These are phyloP conservation scores for Alternaria consortialis DNA, from an alignment of 2,329 filamentous ascomycete species.

Conservation along the genomic window DNA sequence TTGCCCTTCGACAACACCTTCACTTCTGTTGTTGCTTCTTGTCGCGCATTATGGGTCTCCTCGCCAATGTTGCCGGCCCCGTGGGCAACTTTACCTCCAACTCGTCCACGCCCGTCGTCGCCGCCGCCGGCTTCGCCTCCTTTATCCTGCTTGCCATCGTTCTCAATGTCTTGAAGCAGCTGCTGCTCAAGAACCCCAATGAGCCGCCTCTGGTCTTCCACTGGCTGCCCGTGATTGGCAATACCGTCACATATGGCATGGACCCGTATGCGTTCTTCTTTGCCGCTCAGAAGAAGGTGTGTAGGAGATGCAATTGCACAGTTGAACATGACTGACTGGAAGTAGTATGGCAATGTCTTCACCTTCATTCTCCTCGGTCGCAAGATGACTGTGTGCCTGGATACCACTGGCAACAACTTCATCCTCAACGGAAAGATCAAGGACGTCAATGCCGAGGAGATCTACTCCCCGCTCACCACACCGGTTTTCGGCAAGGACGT, in stretches of 20 bases:
- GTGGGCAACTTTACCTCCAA: slow-evolving; percentile 56
- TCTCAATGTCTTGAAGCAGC: slow-evolving; percentile 81
- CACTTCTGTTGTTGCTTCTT: slow-evolving; percentile 9
- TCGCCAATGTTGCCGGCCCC: slow-evolving; percentile 59
- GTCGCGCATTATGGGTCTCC: slow-evolving; percentile 59
- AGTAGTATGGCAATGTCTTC: slow-evolving; percentile 85
- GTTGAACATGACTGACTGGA: slow-evolving; percentile 28
- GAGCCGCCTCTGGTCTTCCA: slow-evolving; percentile 70
- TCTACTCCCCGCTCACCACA: slow-evolving; percentile 79
- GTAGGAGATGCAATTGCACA: slow-evolving; percentile 19
- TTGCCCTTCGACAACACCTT: slow-evolving; percentile 12
- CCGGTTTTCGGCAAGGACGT: slow-evolving; percentile 84
- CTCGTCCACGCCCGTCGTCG: slow-evolving; percentile 55
- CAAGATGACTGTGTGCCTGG: slow-evolving; percentile 87
- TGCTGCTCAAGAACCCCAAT: slow-evolving; percentile 82
- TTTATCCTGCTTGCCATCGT: slow-evolving; percentile 68
- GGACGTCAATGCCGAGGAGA: slow-evolving; percentile 89
- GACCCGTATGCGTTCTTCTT: slow-evolving; percentile 90
- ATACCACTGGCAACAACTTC: slow-evolving; percentile 86
- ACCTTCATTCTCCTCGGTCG: slow-evolving; percentile 88
- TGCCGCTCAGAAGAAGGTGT: slow-evolving; percentile 75
- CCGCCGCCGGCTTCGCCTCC: slow-evolving; percentile 55
- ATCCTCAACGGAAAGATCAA: slow-evolving; percentile 90
- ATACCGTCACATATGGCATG: slow-evolving; percentile 93
- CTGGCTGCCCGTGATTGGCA: slow-evolving; percentile 78